phyloP scores from a whole-genome alignment of 2,329 filamentous ascomycete species.

The Penicillium sp. region DNA sequence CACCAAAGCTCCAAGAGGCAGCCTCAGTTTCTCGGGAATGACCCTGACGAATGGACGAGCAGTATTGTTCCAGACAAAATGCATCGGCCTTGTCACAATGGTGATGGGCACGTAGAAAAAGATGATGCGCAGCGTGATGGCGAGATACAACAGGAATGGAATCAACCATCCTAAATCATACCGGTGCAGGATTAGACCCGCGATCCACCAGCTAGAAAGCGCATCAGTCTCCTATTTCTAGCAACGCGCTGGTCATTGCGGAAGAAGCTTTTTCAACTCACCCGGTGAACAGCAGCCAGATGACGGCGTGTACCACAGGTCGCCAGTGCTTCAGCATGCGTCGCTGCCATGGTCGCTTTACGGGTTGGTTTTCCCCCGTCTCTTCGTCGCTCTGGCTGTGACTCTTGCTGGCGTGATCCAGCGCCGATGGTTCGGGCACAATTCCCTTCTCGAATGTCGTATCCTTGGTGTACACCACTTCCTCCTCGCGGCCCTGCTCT shows the following conservation, averaged over 20 bases:
- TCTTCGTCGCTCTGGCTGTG: slow-evolving; percentile 37
- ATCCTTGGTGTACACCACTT: slow-evolving; percentile 48
- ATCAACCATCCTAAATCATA: slow-evolving; percentile 73
- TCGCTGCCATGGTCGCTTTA: slow-evolving; percentile 26
- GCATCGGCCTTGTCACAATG: slow-evolving; percentile 61
- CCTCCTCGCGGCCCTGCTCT: slow-evolving; percentile 36
- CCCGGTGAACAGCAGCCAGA: slow-evolving; percentile 52
- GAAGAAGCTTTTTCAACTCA: slow-evolving; percentile 32
- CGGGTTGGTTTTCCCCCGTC: slow-evolving; percentile 31
- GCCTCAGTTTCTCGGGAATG: slow-evolving; percentile 63
- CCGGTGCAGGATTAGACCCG: slow-evolving; percentile 65
- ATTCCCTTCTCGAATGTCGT: slow-evolving; percentile 39
- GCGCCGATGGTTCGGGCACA: slow-evolving; percentile 32
- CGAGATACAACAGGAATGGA: slow-evolving; percentile 75
- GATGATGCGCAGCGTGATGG: slow-evolving; percentile 66
- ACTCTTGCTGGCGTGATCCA: slow-evolving; percentile 36
- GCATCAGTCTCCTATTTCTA: slow-evolving; percentile 10
- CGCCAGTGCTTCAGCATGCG: slow-evolving; percentile 27
- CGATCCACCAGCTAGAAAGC: slow-evolving; percentile 64
- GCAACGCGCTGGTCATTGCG: not conserved
- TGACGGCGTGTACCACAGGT: slow-evolving; percentile 43
- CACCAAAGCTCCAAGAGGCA: slow-evolving; percentile 57
- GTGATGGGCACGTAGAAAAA: slow-evolving; percentile 67
- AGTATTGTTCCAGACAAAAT: slow-evolving; percentile 62
- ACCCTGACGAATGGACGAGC: slow-evolving; percentile 54